Conservation (phyloP, 192 early-diverging fungal species). For the Tieghemiomyces parasiticus region DNA sequence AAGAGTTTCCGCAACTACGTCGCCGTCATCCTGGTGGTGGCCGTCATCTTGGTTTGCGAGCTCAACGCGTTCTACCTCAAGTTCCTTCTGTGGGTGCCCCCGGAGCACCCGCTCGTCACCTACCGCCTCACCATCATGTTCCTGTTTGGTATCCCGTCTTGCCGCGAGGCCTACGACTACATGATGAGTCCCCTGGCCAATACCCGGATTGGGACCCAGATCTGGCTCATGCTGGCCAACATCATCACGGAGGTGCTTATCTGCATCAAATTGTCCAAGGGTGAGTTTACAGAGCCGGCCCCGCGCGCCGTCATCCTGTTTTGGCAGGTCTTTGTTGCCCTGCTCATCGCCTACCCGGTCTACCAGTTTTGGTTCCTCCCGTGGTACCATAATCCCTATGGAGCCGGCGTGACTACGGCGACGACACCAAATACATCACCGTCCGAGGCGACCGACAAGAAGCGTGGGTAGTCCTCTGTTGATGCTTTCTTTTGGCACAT, state of each 20-base stretch:
- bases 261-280: conserved; percentile 72
- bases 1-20: conserved; percentile 77
- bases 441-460: too few relatives aligned
- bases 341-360: conserved; percentile 52
- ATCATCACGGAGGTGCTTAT: conserved; percentile 88
- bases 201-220: conserved; percentile 84
- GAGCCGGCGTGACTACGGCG: too few relatives aligned
- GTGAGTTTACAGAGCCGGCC: conserved; percentile 69
- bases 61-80: conserved; percentile 94
- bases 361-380: conserved; percentile 42
- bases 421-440: too few relatives aligned
- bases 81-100: conserved; percentile 82
- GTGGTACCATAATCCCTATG: background rate
- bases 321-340: conserved; percentile 48
- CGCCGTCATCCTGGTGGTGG: conserved; percentile 59
- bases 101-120: conserved; percentile 68
- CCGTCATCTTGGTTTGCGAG: conserved; percentile 42
- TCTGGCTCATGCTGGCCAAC: conserved; percentile 77
- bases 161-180: conserved; percentile 84
- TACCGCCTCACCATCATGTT: conserved; percentile 65
- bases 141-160: conserved; percentile 72
- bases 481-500: too few relatives aligned
- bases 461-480: too few relatives aligned
- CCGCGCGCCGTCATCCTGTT: conserved; percentile 53
- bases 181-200: conserved; percentile 55